Evolutionary conservation across 2,329 filamentous ascomycete genomes (phyloP).

Genomic region (Colletotrichum caudatum): DNA sequence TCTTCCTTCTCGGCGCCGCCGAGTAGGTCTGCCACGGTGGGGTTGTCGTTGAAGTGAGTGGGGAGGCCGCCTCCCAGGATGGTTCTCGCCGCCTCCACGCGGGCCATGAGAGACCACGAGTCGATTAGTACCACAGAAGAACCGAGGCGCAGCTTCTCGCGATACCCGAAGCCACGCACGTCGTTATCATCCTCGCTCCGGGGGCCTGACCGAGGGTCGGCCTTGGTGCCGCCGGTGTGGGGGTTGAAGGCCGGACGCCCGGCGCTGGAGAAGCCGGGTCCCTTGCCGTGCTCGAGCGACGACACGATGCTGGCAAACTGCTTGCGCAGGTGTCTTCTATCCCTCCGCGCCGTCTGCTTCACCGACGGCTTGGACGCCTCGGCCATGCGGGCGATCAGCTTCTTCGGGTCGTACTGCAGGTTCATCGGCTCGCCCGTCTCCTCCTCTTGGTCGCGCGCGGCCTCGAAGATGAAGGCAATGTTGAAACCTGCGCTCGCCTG

Average conservation of each 20-base stretch:
- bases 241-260: constrained; percentile 55
- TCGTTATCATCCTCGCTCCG: constrained; percentile 56
- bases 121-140: constrained; percentile 60
- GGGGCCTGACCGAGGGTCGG: constrained; percentile 47
- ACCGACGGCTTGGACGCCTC: constrained; percentile 61
- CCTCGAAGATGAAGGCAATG: constrained; percentile 87
- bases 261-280: constrained; percentile 66
- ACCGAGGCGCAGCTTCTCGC: constrained; percentile 62
- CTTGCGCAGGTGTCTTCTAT: constrained; percentile 61
- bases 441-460: constrained; percentile 63
- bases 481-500: constrained; percentile 83
- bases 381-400: constrained; percentile 60
- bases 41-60: constrained; percentile 56
- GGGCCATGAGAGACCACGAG: constrained; percentile 63
- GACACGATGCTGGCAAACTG: constrained; percentile 65
- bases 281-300: constrained; percentile 65
- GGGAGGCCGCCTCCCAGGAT: constrained; percentile 61
- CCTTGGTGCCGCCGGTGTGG: constrained; percentile 55
- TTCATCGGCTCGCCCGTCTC: constrained; percentile 62
- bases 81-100: constrained; percentile 61
- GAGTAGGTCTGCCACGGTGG: constrained; percentile 53
- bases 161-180: constrained; percentile 59
- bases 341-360: constrained; percentile 63
- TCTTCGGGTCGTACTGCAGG: constrained; percentile 64
- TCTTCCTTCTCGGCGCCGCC: constrained; percentile 49